Conservation (phyloP, 768 basidiomycete genomes). For the Dioszegia aurantiaca region DNA sequence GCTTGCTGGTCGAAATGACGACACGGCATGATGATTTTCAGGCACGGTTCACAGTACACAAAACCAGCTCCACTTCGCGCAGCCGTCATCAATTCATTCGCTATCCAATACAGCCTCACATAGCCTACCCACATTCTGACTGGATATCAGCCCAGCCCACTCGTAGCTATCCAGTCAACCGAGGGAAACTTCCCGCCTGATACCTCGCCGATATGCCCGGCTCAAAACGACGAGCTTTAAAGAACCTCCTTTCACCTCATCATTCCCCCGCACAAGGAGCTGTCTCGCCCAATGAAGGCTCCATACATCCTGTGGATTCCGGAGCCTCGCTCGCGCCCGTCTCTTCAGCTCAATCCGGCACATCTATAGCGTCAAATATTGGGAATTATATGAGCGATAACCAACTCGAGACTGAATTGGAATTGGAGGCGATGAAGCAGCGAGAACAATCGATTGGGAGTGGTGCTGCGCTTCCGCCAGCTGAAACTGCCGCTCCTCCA, state of each 20-base stretch:
- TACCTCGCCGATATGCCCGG: conserved; percentile 37
- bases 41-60: background rate
- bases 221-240: conserved; percentile 48
- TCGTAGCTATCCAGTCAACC: background rate
- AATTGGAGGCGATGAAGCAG: conserved; percentile 25
- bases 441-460: conserved; percentile 19
- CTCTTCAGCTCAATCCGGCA: conserved; percentile 1
- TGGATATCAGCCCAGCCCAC: too few species aligned
- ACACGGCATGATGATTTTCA: background rate
- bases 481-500: conserved; percentile 4
- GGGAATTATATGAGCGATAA: conserved; percentile 23
- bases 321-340: conserved; percentile 6
- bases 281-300: background rate
- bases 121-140: too few species aligned
- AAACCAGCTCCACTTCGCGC: too few species aligned
- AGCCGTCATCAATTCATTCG: too few species aligned
- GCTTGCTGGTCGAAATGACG: background rate
- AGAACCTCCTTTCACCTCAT: conserved; percentile 47
- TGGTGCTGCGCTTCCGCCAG: background rate
- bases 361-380: conserved; percentile 15
- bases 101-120: too few species aligned
- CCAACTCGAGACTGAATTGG: conserved; percentile 15
- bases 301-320: conserved; percentile 5
- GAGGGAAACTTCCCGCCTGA: background rate
- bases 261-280: conserved; percentile 7